Evolutionary conservation across 495 filamentous ascomycete genomes (phyloP), one percentile per base, ranked within the genome.

Genomic region (Lasiosphaeria ovina): DNA sequence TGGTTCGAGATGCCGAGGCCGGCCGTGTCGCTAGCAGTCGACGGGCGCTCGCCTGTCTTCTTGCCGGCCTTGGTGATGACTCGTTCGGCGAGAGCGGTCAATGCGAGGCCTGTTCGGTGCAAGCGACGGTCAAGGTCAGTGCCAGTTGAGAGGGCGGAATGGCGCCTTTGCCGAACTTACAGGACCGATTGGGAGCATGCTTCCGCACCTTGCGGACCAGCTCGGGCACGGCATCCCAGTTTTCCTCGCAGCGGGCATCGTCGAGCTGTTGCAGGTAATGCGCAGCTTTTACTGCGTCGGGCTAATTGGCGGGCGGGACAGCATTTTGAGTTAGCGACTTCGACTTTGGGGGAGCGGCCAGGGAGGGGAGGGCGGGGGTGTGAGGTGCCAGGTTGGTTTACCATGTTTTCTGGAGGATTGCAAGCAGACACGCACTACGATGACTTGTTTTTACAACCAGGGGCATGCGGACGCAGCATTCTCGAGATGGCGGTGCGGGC

Each of bases 211-310:
- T 98, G 65, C 92, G 84, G 65, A 90, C 85, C 61, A 96, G 79
- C 76, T 97, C 94, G 35, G 89, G 89, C n/a, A 97, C 82, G 35
- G 89, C 89, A 61, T 89, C 82, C 94, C 94, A 98, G 67, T 83
- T 86, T 35, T 90, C 91, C 68, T 93, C 85, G 69, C 90, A 94
- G 59, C 94, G 89, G 63, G 91, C 91, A 65, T 85, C 83, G 69
- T 98, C 90, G 64, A 98, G 84, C 75, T 84, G 84, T 69, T 81
- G 79, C 64, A 93, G 79, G 74, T 97, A 96, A 67, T 86, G 84
- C 61, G 81, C 82, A 52, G 87, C 92, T 78, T 98, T 98, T 59
- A 71, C 55, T 56, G 72, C 60, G 79, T 76, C 82, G 72, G 71
- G 70, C 75, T 77, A 44, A n/a, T 24, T 12, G n/a, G 47, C 31